Evolutionary conservation across 2,329 filamentous ascomycete species (phyloP).

Genomic region (Ceratocystis papillata): DNA sequence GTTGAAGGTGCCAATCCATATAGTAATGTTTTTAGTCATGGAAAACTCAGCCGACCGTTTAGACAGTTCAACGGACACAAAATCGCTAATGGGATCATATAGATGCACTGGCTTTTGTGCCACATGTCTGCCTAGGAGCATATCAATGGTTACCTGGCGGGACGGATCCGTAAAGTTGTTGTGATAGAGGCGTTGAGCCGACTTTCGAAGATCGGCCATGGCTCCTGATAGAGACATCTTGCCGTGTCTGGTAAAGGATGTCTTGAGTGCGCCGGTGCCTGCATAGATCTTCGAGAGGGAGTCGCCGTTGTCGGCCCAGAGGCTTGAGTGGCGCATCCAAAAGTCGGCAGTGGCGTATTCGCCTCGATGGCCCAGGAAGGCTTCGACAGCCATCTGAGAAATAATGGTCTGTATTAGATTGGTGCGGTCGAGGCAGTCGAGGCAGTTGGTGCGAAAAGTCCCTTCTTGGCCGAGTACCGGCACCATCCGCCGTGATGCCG

Average conservation of each 20-base stretch:
- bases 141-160: conserved; percentile 87
- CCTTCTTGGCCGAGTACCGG: conserved; percentile 84
- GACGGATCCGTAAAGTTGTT: conserved; percentile 96
- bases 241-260: conserved; percentile 83
- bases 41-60: conserved; percentile 63
- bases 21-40: conserved; percentile 59
- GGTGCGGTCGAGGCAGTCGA: conserved; percentile 91
- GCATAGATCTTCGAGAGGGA: conserved; percentile 90
- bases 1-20: conserved; percentile 84
- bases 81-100: conserved; percentile 91
- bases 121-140: conserved; percentile 74
- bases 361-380: conserved; percentile 64
- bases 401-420: conserved; percentile 95
- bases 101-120: conserved; percentile 75
- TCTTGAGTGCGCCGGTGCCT: conserved; percentile 88
- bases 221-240: conserved; percentile 94
- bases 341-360: conserved; percentile 66
- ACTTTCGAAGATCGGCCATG: conserved; percentile 90
- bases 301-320: conserved; percentile 98
- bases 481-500: conserved; percentile 38
- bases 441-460: conserved; percentile 89
- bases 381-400: conserved; percentile 81
- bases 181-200: conserved; percentile 84
- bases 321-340: conserved; percentile 79
- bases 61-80: conserved; percentile 64